phyloP scores from a whole-genome alignment of 2,329 filamentous ascomycete species.

The Verticillium nubilum region DNA sequence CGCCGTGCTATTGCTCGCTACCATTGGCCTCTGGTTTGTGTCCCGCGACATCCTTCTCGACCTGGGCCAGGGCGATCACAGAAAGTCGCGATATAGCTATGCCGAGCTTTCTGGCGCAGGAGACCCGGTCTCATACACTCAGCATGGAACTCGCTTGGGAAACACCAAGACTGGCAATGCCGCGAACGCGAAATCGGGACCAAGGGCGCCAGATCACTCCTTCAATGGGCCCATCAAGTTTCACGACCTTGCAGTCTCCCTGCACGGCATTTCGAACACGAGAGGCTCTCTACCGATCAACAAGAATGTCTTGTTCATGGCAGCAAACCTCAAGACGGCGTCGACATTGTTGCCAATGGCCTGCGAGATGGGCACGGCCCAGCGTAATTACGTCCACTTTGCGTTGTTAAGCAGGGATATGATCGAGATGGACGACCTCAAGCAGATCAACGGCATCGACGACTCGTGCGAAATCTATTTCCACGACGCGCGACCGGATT shows the following conservation, averaged over 20 bases:
- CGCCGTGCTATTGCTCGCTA: constrained; percentile 38
- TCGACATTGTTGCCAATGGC: constrained; percentile 72
- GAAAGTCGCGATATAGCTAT: constrained; percentile 24
- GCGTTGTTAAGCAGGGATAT: constrained; percentile 69
- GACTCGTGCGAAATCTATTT: constrained; percentile 60
- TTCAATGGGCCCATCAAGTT: constrained; percentile 71
- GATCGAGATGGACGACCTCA: constrained; percentile 62
- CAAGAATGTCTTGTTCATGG: constrained; percentile 73
- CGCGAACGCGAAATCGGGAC: background rate
- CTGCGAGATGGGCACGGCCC: constrained; percentile 73
- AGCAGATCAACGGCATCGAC: constrained; percentile 74
- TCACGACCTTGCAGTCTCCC: constrained; percentile 54
- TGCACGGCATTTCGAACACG: constrained; percentile 54
- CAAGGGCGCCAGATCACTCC: constrained; percentile 20
- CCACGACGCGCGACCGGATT: constrained; percentile 73
- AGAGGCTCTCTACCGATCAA: constrained; percentile 47
- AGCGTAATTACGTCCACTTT: constrained; percentile 74
- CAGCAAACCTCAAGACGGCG: constrained; percentile 67
- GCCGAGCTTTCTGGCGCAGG: constrained; percentile 7
- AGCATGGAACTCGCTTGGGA: constrained; percentile 5
- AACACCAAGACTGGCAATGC: constrained; percentile 5
- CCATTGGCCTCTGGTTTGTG: constrained; percentile 56
- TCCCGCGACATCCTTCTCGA: constrained; percentile 55
- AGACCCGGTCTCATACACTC: background rate
- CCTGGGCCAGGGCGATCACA: constrained; percentile 29